phyloP scores from a whole-genome alignment of 768 basidiomycete genomes.

The Sutorius australiensis region DNA sequence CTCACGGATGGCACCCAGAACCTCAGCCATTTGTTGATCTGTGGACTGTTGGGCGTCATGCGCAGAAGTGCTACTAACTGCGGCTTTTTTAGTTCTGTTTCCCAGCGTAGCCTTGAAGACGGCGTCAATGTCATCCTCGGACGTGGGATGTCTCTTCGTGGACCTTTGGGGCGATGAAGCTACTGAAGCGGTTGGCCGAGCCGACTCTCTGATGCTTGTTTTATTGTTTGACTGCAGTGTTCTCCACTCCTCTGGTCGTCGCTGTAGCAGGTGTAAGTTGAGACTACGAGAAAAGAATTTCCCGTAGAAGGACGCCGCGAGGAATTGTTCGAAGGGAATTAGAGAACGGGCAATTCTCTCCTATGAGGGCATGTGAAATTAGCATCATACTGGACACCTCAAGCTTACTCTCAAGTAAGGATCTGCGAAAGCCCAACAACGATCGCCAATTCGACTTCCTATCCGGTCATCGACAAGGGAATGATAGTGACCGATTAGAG shows the following conservation, averaged over 20 bases:
- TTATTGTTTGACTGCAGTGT: conserved; percentile 52
- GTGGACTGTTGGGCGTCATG: conserved; percentile 12
- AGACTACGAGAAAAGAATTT: conserved; percentile 82
- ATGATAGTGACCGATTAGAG: conserved; percentile 77
- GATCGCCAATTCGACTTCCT: conserved; percentile 85
- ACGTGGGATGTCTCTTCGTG: conserved; percentile 43
- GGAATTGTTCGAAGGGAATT: conserved; percentile 61
- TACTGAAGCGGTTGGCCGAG: background rate
- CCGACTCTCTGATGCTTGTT: conserved; percentile 11
- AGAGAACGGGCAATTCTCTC: conserved; percentile 90
- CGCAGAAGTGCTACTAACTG: conserved; percentile 29
- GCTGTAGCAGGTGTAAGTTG: conserved; percentile 71
- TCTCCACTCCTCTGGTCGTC: conserved; percentile 84
- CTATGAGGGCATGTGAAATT: conserved; percentile 36
- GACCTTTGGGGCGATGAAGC: conserved; percentile 26
- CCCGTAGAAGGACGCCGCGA: conserved; percentile 79
- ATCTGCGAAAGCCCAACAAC: conserved; percentile 91
- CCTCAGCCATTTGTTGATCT: conserved; percentile 43
- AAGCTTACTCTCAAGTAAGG: conserved; percentile 79
- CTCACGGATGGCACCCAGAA: conserved; percentile 57
- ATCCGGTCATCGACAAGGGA: conserved; percentile 83
- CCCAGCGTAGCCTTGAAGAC: conserved; percentile 60
- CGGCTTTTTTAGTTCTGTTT: conserved; percentile 55
- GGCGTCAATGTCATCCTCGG: conserved; percentile 70
- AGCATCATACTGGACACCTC: background rate